Evolutionary conservation across 2,329 filamentous ascomycete species (phyloP), one percentile per base, ranked within the genome.

Genomic region (Thermothelomyces thermophilus): DNA sequence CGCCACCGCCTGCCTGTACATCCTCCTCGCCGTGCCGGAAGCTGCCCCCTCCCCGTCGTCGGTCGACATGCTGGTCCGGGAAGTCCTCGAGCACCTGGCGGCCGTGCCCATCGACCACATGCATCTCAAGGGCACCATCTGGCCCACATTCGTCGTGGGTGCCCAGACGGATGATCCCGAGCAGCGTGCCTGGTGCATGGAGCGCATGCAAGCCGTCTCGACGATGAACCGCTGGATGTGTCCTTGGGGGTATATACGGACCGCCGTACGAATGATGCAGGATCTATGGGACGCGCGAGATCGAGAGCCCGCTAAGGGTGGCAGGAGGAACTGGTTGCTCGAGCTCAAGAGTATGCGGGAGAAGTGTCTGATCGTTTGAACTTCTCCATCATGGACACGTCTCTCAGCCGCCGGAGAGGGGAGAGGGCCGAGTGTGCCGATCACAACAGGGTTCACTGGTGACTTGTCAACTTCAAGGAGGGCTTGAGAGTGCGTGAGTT

Each of bases 111-210:
- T 72, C 8, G 66, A 72, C 2, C 74, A 80, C 40, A 67, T 69
- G 1, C 70, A 79, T 17, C 73, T 79, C 64, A 81, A 80, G 56
- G 76, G 74, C 0, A 77, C 75, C 3, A 71, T 73, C 1, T 81
- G 76, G 76, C 75, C 77, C 0, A 72, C 76, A 0, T 81, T 82
- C 47, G 68, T 81, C 5, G 74, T 73, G 5, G 77, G 76, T 1
- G 76, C 76, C 0, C 75, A 77, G 47, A 71, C 73, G 0, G 68
- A 67, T 37, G 68, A 73, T 5, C 62, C 61, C 0, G 62, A 59
- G 20, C 67, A 69, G 52, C 69, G 74, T 30, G 65, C 65, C 3
- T 79, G 74, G 75, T 72, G 75, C 40, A 68, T 73, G 59, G 63
- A 73, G 20, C 70, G 73, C 17, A 61, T 76, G 20, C 35, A 54